These are phyloP conservation scores for Scorias spongiosa DNA, from an alignment of 2,329 filamentous ascomycete genomes.

Conservation along the genomic window DNA sequence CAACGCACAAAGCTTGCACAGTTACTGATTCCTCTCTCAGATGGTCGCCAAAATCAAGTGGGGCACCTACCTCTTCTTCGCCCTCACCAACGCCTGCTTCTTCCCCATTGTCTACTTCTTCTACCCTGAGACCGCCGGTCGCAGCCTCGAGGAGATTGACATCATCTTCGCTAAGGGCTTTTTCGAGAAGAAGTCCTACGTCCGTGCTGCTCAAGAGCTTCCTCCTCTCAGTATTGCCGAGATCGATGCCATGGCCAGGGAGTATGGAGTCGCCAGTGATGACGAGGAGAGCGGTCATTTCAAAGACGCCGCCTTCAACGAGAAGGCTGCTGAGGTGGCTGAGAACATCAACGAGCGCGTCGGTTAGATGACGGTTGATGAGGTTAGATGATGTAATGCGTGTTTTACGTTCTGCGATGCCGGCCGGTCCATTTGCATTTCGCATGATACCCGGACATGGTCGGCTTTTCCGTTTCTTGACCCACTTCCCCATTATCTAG, in stretches of 20 bases:
- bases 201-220: constrained; percentile 21
- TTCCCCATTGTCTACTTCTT: constrained; percentile 44
- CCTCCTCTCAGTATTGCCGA: constrained; percentile 19
- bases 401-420: no score
- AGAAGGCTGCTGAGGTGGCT: constrained; percentile 9
- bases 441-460: no score
- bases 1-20: not conserved
- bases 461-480: no score
- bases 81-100: constrained; percentile 35
- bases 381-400: not conserved
- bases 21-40: no score
- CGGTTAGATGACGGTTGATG: constrained; percentile 1
- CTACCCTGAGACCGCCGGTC: constrained; percentile 35
- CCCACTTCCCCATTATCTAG: no score
- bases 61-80: constrained; percentile 33
- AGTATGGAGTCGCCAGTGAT: constrained; percentile 18
- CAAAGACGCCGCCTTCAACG: constrained; percentile 8
- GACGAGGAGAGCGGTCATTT: constrained; percentile 20
- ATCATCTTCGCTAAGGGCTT: constrained; percentile 20
- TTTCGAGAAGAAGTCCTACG: constrained; percentile 20
- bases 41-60: constrained; percentile 18
- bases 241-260: constrained; percentile 17
- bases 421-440: no score
- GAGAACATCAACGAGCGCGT: constrained; percentile 5
- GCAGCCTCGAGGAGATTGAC: constrained; percentile 43